Evolutionary conservation across 768 basidiomycete genomes (phyloP).

Genomic region (Rhodotorula graminis): DNA sequence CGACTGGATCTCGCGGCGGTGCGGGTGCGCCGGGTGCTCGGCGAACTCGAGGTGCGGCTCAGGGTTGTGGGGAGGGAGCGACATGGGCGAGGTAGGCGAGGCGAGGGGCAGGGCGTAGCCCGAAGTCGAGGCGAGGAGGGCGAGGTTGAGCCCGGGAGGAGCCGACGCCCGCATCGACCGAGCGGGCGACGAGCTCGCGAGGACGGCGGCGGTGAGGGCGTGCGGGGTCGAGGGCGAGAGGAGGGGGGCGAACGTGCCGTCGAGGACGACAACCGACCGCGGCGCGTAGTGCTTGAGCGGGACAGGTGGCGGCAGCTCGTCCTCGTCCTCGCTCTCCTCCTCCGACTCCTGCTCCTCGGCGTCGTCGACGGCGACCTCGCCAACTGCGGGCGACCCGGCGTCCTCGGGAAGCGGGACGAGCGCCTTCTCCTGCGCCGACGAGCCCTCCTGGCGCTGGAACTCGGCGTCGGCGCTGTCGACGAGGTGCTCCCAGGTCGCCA

Average conservation of each 20-base stretch:
- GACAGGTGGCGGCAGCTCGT: neutral
- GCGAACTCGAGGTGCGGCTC: conserved; percentile 16
- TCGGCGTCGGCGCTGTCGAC: no score
- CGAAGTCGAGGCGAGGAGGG: conserved; percentile 9
- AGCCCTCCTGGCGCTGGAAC: no score
- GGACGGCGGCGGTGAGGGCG: no score
- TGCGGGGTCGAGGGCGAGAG: neutral
- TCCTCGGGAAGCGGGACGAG: neutral
- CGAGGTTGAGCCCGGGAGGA: neutral
- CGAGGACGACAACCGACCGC: neutral
- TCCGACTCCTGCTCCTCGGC: neutral
- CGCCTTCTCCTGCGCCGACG: neutral
- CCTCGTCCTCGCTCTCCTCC: neutral
- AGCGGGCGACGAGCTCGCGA: neutral
- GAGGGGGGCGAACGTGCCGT: neutral
- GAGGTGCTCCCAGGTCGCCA: neutral
- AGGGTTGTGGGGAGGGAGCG: conserved; percentile 1
- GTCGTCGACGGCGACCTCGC: neutral
- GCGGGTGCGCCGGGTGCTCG: neutral
- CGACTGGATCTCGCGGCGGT: conserved; percentile 17
- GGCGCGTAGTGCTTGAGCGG: neutral
- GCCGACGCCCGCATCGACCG: neutral
- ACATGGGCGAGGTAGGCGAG: neutral
- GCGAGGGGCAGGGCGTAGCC: neutral
- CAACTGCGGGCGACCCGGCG: neutral